These are phyloP conservation scores for Neostapfia colusana DNA, from an alignment of 176 grass and related monocot species.

Conservation along the genomic window DNA sequence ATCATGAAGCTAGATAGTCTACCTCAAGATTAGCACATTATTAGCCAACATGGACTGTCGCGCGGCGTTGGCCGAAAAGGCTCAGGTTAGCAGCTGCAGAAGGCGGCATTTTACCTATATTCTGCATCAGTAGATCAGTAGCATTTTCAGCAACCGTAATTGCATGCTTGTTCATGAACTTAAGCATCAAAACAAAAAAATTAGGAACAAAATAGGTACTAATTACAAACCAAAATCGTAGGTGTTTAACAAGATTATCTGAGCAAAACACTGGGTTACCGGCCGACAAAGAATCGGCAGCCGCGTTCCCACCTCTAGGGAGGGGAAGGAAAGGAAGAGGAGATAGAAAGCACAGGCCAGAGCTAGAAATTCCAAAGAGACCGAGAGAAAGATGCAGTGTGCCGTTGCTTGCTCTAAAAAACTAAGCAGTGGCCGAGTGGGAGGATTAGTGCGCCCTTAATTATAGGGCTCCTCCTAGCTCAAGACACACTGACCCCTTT, in stretches of 20 bases:
- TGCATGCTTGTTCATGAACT: slow-evolving; percentile 22
- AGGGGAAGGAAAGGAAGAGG: slow-evolving; percentile 31
- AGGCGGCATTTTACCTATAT: slow-evolving; percentile 44
- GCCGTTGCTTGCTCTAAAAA: slow-evolving; percentile 57
- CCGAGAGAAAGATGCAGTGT: slow-evolving; percentile 44
- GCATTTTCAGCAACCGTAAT: slow-evolving; percentile 35
- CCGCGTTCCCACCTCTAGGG: slow-evolving; percentile 46
- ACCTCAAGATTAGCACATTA: slow-evolving; percentile 40
- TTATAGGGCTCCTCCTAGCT: slow-evolving; percentile 39
- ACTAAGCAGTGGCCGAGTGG: slow-evolving; percentile 39
- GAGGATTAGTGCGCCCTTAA: slow-evolving; percentile 53
- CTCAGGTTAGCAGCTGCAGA: slow-evolving; percentile 38
- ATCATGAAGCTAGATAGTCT: slow-evolving; percentile 51
- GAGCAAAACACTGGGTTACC: slow-evolving; percentile 42
- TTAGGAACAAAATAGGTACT: slow-evolving; percentile 43
- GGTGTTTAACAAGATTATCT: slow-evolving; percentile 58
- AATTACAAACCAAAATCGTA: slow-evolving; percentile 55
- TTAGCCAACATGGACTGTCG: slow-evolving; percentile 52
- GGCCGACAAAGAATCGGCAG: slow-evolving; percentile 82
- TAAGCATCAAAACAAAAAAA: slow-evolving; percentile 14
- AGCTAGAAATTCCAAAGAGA: slow-evolving; percentile 58
- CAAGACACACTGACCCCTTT: slow-evolving; percentile 22
- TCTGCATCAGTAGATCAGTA: slow-evolving; percentile 29
- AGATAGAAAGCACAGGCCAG: slow-evolving; percentile 32
- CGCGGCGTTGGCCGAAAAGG: slow-evolving; percentile 44